These are phyloP conservation scores for Polytolypa hystricis DNA, from an alignment of 2,329 filamentous ascomycete species.

Conservation along the genomic window DNA sequence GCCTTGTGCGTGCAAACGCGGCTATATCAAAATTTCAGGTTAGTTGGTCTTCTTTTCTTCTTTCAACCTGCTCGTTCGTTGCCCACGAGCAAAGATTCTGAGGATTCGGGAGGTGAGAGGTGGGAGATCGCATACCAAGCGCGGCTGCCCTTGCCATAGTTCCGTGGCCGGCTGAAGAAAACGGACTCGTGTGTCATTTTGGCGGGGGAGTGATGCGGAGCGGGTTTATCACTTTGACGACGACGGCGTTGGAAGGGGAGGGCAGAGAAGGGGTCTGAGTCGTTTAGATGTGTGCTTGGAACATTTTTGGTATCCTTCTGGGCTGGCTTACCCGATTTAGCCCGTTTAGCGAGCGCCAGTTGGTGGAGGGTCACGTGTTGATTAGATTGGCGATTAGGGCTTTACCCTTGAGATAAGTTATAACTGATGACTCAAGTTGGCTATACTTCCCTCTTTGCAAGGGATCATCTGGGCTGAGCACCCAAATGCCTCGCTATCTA, in stretches of 20 bases:
- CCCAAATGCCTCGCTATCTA: too few relatives aligned
- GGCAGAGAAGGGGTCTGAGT: background rate
- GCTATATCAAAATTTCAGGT: conserved; percentile 34
- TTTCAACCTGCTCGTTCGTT: background rate
- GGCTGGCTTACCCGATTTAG: background rate
- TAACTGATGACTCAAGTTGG: too few relatives aligned
- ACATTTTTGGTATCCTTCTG: too few relatives aligned
- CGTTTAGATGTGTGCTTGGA: background rate
- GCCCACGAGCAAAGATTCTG: too few relatives aligned
- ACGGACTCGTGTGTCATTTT: conserved; percentile 88
- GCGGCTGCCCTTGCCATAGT: conserved; percentile 93
- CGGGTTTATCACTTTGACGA: conserved; percentile 10
- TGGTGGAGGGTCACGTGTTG: too few relatives aligned
- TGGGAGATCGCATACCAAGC: conserved; percentile 58
- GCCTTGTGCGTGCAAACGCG: conserved; percentile 87
- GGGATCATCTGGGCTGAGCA: too few relatives aligned
- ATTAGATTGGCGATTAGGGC: too few relatives aligned
- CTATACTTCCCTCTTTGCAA: too few relatives aligned
- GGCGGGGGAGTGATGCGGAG: conserved; percentile 32
- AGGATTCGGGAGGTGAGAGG: conserved; percentile 10
- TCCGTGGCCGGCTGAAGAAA: conserved; percentile 97
- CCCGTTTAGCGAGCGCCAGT: background rate
- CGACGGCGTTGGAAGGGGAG: conserved; percentile 20
- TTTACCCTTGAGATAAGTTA: too few relatives aligned
- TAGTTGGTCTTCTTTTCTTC: conserved; percentile 5